Percentiles rank a stretch among this genome's conserved stretches.
phyloP scores from a whole-genome alignment of 768 basidiomycete species.

The Pleurotus djamor region DNA sequence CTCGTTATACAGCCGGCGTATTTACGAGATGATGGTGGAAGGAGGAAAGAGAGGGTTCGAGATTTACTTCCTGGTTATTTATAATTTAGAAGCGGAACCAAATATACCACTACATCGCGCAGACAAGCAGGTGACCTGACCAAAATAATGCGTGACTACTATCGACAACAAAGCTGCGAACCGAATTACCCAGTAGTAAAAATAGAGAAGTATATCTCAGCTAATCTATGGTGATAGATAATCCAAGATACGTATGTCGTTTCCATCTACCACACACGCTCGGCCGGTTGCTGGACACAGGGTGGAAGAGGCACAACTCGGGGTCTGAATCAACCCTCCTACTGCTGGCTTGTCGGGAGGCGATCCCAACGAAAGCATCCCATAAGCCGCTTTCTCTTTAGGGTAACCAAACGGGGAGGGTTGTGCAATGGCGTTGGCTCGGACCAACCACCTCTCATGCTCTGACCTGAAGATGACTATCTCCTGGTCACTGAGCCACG shows the following conservation, averaged over 20 bases:
- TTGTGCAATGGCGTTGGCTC: not conserved
- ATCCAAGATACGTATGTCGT: slow-evolving; percentile 5
- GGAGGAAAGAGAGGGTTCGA: not conserved
- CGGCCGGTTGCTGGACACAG: not conserved
- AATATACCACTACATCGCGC: not conserved
- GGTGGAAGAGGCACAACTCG: not conserved
- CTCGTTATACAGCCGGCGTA: not conserved
- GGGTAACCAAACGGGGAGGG: not conserved
- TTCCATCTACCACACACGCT: not conserved
- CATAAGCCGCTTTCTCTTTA: not conserved
- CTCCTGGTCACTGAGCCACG: slow-evolving; percentile 3
- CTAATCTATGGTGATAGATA: not conserved
- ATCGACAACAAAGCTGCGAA: not conserved
- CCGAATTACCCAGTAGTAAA: not conserved
- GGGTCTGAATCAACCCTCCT: not conserved
- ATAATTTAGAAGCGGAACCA: not conserved
- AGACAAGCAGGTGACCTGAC: not conserved
- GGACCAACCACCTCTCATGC: slow-evolving; percentile 4
- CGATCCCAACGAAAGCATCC: not conserved
- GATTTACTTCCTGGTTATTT: not conserved
- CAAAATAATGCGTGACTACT: not conserved
- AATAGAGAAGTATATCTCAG: not conserved
- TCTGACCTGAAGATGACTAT: slow-evolving; percentile 1
- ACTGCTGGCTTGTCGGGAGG: not conserved
- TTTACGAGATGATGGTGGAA: not conserved